phyloP scores from a whole-genome alignment of 2,329 filamentous ascomycete genomes.

The Penicillium expansum region DNA sequence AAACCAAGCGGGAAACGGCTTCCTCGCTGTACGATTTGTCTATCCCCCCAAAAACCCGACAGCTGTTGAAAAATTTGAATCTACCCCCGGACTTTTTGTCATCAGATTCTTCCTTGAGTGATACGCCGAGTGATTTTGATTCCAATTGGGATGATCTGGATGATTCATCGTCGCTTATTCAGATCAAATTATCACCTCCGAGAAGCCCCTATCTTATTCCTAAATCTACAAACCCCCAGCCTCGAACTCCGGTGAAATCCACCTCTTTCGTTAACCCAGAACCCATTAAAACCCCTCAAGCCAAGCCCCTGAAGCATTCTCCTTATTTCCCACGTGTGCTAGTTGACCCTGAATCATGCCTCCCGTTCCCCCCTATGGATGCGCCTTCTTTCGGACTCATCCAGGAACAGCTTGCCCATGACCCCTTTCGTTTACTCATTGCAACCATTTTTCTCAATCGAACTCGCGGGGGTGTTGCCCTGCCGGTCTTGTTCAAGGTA shows the following conservation, averaged over 20 bases:
- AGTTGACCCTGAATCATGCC: conserved; percentile 43
- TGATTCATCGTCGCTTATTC: not conserved
- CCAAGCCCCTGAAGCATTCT: conserved; percentile 32
- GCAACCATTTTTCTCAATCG: conserved; percentile 83
- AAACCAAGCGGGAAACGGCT: not conserved
- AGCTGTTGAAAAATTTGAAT: conserved; percentile 15
- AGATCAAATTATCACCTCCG: not conserved
- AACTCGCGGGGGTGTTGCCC: conserved; percentile 69
- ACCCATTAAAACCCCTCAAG: conserved; percentile 10
- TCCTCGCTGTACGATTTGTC: not conserved
- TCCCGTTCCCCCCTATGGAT: conserved; percentile 65
- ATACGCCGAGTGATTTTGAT: conserved; percentile 34
- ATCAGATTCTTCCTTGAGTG: conserved; percentile 36
- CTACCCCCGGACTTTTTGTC: conserved; percentile 22
- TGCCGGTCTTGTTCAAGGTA: conserved; percentile 71
- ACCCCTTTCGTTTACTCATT: conserved; percentile 77
- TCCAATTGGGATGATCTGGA: conserved; percentile 4
- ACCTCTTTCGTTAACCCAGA: not conserved
- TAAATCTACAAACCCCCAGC: not conserved
- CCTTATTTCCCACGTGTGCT: conserved; percentile 43
- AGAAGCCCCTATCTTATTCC: not conserved
- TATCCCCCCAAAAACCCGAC: conserved; percentile 15
- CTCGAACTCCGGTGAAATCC: conserved; percentile 7
- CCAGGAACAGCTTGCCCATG: conserved; percentile 71
- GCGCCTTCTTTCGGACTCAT: conserved; percentile 70